Percentiles rank a stretch among this genome's conserved stretches.
Evolutionary conservation across 176 grass and related monocot species (phyloP).

Genomic region (Tillandsia fasciculata): DNA sequence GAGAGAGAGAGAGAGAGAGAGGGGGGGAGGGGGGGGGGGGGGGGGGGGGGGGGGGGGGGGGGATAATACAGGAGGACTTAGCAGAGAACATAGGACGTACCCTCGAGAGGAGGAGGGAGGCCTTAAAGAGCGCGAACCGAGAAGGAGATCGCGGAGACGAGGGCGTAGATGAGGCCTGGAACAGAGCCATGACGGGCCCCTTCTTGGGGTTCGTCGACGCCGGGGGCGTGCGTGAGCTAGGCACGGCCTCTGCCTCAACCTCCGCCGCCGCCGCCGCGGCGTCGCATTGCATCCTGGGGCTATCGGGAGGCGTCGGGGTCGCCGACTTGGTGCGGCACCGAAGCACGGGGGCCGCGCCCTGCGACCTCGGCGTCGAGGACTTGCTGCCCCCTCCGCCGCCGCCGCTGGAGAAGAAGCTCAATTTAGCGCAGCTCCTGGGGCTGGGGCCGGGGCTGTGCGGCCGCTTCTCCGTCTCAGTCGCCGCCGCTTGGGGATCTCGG

Average conservation of each 20-base stretch:
- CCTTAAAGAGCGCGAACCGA: constrained; percentile 80
- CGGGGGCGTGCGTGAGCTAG: constrained; percentile 4
- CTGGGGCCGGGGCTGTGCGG: constrained; percentile 16
- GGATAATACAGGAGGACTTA: background rate
- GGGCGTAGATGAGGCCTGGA: constrained; percentile 56
- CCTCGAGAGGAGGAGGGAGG: constrained; percentile 53
- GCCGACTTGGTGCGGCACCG: constrained; percentile 40
- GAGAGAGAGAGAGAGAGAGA: background rate
- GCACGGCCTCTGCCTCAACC: background rate
- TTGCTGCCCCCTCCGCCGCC: background rate
- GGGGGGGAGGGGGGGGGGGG: background rate
- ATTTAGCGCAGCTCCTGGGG: constrained; percentile 29
- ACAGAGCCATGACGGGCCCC: constrained; percentile 25
- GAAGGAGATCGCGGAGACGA: constrained; percentile 86
- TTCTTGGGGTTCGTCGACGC: constrained; percentile 8
- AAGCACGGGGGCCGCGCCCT: constrained; percentile 22
- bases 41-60: background rate
- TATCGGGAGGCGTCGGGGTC: constrained; percentile 4
- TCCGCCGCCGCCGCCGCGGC: no score
- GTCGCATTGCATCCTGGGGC: constrained; percentile 16
- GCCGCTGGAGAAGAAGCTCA: constrained; percentile 61
- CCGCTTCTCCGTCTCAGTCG: constrained; percentile 15
- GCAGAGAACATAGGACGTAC: constrained; percentile 8
- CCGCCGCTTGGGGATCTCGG: constrained; percentile 25
- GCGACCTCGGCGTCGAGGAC: constrained; percentile 19